Evolutionary conservation across 2,329 filamentous ascomycete species (phyloP), one percentile per base, ranked within the genome.

Genomic region (Sphaerulina musiva): DNA sequence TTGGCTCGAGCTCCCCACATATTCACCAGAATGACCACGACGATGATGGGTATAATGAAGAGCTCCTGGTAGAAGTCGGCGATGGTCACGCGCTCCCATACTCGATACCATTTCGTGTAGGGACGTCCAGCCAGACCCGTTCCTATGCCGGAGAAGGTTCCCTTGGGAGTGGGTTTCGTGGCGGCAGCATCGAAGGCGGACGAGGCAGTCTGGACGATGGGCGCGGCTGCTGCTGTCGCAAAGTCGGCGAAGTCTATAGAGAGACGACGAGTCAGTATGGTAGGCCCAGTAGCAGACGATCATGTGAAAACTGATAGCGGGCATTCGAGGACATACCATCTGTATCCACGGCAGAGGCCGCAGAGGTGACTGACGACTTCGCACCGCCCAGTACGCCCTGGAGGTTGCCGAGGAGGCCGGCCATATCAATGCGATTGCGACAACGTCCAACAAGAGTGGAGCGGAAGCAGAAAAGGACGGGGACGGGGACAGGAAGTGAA

Each of bases 81-180:
- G 56, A 85, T 76, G 26, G 84, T 84, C 66, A 91, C 84, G 67
- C 93, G 89, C 80, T 97, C 91, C 80, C 95, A 93, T 58, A 97
- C 78, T 53, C 90, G 89, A 76, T 97, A 98, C 93, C 93, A 98
- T 77, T 89, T 89, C 48, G 90, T 95, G 72, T 86, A 96, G 11
- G 88, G 87, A 26, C 55, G 78, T 70, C 53, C 77, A 72, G 76
- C 72, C 45, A 72, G 71, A 46, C 71, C 66, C 12, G 73, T 70
- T 57, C 63, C 61, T 31, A 70, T 55, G 54, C 64, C 53, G 76
- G 72, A 40, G 29, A 52, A 52, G 20, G 48, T 46, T 31, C 56
- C 43, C 51, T 58, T 48, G 36, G 55, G 49, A 12, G 65, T 57
- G 12, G 70, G 53, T 11, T 64, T 57, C 57, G 69, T 67, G 41